A percentile compares a stretch with the other conserved stretches of the same genome.
phyloP scores from a whole-genome alignment of 345 rosid genomes.

The Euphorbia peplus region DNA sequence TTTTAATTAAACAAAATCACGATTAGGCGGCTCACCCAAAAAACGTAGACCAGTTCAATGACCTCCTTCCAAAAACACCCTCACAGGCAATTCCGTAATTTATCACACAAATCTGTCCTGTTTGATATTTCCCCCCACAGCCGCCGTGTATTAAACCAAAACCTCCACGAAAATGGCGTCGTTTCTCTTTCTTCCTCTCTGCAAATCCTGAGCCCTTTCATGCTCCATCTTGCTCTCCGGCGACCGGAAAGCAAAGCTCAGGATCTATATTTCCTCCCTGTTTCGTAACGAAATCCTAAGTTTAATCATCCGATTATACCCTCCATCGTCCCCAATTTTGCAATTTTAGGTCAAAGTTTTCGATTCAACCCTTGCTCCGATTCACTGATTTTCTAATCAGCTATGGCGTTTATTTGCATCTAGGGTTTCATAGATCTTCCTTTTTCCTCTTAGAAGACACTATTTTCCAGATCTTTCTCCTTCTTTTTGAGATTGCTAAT shows the following conservation, averaged over 20 bases:
- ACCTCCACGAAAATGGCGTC: background rate
- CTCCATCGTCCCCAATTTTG: background rate
- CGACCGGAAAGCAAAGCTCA: slow-evolving; percentile 11
- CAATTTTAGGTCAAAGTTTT: background rate
- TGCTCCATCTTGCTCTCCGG: background rate
- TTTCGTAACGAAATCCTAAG: background rate
- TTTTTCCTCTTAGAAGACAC: slow-evolving; percentile 1
- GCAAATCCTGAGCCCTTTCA: background rate
- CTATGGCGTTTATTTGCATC: slow-evolving; percentile 23
- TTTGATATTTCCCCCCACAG: background rate
- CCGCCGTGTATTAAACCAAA: slow-evolving; percentile 12
- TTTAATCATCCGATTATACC: background rate
- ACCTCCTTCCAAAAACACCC: background rate
- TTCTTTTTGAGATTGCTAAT: slow-evolving; percentile 29
- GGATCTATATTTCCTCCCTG: background rate
- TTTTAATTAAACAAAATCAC: background rate
- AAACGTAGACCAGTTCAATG: background rate
- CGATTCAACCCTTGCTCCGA: slow-evolving; percentile 31
- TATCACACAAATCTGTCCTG: slow-evolving; percentile 8
- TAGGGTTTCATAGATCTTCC: slow-evolving; percentile 30
- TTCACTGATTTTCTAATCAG: slow-evolving; percentile 17
- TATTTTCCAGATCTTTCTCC: slow-evolving; percentile 28
- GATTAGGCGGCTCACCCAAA: background rate
- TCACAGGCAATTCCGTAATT: slow-evolving; percentile 32
- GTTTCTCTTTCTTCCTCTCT: background rate